Evolutionary conservation across 2,329 filamentous ascomycete species (phyloP).

Genomic region (Eutypella sp.): DNA sequence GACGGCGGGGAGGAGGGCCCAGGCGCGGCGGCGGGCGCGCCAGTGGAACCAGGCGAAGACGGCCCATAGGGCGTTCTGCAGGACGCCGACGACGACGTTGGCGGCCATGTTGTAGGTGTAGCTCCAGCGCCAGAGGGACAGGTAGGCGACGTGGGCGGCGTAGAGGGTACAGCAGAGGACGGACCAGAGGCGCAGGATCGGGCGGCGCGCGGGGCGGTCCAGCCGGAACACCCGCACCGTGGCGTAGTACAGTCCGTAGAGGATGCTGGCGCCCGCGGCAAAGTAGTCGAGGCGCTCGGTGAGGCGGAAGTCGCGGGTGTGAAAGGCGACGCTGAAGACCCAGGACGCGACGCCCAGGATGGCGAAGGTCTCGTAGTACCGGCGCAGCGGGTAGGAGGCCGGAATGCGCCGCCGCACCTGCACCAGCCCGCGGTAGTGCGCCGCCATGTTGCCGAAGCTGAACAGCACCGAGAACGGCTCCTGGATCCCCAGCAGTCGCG

Average conservation of each 20-base stretch:
- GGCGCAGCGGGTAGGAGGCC: conserved; percentile 65
- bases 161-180: conserved; percentile 67
- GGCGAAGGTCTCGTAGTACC: conserved; percentile 76
- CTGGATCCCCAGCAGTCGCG: conserved; percentile 85
- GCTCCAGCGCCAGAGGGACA: conserved; percentile 84
- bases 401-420: conserved; percentile 69
- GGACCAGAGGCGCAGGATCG: conserved; percentile 71
- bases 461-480: conserved; percentile 93
- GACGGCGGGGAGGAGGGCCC: conserved; percentile 86
- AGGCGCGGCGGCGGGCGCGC: conserved; percentile 62
- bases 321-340: conserved; percentile 87
- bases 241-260: conserved; percentile 88
- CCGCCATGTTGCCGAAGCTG: conserved; percentile 84
- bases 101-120: conserved; percentile 98
- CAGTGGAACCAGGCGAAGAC: conserved; percentile 77
- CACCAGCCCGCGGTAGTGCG: conserved; percentile 72
- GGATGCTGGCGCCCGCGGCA: conserved; percentile 79
- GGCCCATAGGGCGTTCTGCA: conserved; percentile 81
- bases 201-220: conserved; percentile 48
- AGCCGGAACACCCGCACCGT: conserved; percentile 78
- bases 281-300: conserved; percentile 98
- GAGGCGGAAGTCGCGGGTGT: conserved; percentile 75
- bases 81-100: conserved; percentile 75
- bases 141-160: conserved; percentile 70
- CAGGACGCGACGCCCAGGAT: conserved; percentile 79